These are phyloP conservation scores for Coelastrella sp. DNA, from an alignment of 139 green algal species.

Conservation along the genomic window DNA sequence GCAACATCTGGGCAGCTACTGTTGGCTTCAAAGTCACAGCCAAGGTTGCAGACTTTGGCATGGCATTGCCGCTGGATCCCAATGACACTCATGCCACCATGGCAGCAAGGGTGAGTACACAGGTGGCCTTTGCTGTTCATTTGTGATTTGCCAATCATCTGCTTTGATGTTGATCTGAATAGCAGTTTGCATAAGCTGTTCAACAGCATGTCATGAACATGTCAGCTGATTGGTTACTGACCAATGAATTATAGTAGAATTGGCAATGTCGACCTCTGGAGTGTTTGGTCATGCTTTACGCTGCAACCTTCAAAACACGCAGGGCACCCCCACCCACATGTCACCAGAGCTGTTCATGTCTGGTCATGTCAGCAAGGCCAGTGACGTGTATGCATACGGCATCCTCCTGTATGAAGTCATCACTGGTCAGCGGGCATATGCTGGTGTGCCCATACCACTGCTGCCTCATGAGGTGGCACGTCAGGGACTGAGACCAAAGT, in stretches of 20 bases:
- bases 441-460: conserved; percentile 42
- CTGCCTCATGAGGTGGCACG: conserved; percentile 46
- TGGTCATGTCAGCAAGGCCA: conserved; percentile 37
- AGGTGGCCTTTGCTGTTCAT: no score
- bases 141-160: neutral
- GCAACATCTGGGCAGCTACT: neutral
- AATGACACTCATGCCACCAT: conserved; percentile 45
- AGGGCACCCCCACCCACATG: conserved; percentile 49
- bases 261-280: no score
- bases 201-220: neutral
- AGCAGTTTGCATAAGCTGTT: no score
- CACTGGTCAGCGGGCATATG: conserved; percentile 24
- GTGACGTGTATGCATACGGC: conserved; percentile 53
- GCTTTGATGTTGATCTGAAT: neutral
- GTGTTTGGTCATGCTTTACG: no score
- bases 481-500: conserved; percentile 33
- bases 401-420: conserved; percentile 45
- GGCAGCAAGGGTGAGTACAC: conserved; percentile 35
- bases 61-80: conserved; percentile 34
- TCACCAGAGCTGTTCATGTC: conserved; percentile 39
- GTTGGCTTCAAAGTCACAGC: conserved; percentile 17
- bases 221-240: no score
- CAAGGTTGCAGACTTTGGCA: conserved; percentile 49
- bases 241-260: no score
- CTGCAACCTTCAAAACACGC: no score